Conservation (phyloP, 2,329 filamentous ascomycete species). For the Microcyclospora pomicola region DNA sequence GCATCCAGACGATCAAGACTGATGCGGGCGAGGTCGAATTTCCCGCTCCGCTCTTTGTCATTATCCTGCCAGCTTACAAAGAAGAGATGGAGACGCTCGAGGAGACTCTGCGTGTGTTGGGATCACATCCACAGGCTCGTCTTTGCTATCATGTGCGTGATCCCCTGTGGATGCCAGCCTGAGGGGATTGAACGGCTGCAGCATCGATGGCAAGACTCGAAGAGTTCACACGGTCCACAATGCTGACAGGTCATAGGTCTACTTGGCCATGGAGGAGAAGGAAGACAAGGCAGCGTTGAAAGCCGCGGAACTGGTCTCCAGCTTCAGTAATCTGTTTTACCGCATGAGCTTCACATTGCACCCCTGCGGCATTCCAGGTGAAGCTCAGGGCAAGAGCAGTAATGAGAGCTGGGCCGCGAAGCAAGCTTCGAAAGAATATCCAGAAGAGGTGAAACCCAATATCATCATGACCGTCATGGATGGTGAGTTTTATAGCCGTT, state of each 20-base stretch:
- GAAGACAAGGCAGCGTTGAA: constrained; percentile 49
- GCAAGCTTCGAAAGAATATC: constrained; percentile 49
- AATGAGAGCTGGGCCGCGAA: constrained; percentile 59
- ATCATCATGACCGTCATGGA: constrained; percentile 60
- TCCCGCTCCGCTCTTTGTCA: constrained; percentile 41
- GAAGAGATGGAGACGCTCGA: constrained; percentile 55
- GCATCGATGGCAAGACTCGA: neutral
- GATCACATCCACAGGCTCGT: constrained; percentile 50
- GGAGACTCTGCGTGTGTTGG: constrained; percentile 55
- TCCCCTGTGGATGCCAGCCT: neutral
- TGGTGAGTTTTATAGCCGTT: constrained; percentile 35
- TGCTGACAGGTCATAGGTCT: constrained; percentile 38
- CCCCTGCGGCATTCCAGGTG: constrained; percentile 49
- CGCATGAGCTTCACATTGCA: constrained; percentile 55
- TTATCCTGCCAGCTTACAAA: constrained; percentile 61
- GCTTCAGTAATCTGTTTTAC: constrained; percentile 51
- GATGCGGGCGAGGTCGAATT: constrained; percentile 10
- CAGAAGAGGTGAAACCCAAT: constrained; percentile 39
- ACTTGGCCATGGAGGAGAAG: constrained; percentile 58
- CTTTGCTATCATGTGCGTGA: constrained; percentile 55
- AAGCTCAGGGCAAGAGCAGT: constrained; percentile 61
- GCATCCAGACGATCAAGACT: constrained; percentile 6
- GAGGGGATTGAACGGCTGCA: too few relatives aligned
- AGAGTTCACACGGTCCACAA: neutral
- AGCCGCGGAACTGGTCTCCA: constrained; percentile 46